A percentile compares a stretch with the other conserved stretches of the same genome.
Conservation (phyloP, 2,329 filamentous ascomycete genomes). For the Sporothrix curviconia region DNA sequence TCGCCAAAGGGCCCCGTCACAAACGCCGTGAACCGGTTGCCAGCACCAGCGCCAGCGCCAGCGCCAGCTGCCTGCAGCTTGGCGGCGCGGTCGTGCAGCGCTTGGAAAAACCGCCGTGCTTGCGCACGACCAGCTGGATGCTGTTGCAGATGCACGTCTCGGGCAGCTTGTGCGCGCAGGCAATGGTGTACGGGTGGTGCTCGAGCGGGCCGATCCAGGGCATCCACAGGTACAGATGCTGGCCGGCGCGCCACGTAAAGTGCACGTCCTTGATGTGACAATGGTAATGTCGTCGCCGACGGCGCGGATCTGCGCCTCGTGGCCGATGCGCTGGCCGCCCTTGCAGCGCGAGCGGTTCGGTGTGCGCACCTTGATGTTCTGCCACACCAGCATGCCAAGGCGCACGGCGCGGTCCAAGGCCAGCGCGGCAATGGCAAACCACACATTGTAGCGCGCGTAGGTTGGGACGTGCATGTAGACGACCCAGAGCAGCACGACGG, state of each 20-base stretch:
- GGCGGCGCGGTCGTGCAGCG: slow-evolving; percentile 42
- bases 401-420: slow-evolving; percentile 56
- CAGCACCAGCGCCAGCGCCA: slow-evolving; percentile 18
- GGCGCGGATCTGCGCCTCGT: slow-evolving; percentile 42
- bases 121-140: slow-evolving; percentile 51
- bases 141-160: slow-evolving; percentile 52
- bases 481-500: slow-evolving; percentile 55
- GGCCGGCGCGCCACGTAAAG: slow-evolving; percentile 53
- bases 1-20: slow-evolving; percentile 51
- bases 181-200: slow-evolving; percentile 56
- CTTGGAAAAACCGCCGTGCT: slow-evolving; percentile 51
- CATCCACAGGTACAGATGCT: slow-evolving; percentile 56
- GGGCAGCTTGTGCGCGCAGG: slow-evolving; percentile 45
- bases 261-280: slow-evolving; percentile 53
- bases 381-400: slow-evolving; percentile 41
- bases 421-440: slow-evolving; percentile 58
- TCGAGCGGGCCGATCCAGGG: slow-evolving; percentile 48
- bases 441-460: slow-evolving; percentile 55
- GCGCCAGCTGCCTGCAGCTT: slow-evolving; percentile 23
- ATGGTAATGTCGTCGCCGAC: slow-evolving; percentile 49
- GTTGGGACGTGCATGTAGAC: slow-evolving; percentile 57
- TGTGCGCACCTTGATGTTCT: slow-evolving; percentile 42
- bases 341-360: slow-evolving; percentile 37
- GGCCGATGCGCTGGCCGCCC: slow-evolving; percentile 44
- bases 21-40: slow-evolving; percentile 37